Conservation (phyloP, 495 filamentous ascomycete species). For the Xylaria cubensis region DNA sequence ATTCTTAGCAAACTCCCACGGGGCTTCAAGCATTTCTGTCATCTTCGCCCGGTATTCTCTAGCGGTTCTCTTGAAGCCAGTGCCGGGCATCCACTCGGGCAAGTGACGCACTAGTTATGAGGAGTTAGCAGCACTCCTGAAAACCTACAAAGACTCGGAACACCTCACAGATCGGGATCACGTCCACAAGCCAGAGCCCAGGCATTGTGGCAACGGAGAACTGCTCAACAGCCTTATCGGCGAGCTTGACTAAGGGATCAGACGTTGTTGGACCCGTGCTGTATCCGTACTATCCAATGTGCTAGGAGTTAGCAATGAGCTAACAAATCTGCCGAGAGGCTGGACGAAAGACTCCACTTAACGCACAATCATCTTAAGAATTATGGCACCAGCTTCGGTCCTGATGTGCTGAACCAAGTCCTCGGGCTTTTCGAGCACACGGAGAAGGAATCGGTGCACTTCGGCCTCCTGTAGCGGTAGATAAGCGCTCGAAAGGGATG, state of each 20-base stretch:
- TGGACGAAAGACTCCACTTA: background rate
- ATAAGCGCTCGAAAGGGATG: slow-evolving; percentile 38
- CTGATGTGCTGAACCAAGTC: slow-evolving; percentile 46
- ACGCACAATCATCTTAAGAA: slow-evolving; percentile 45
- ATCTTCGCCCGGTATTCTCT: slow-evolving; percentile 33
- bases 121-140: background rate
- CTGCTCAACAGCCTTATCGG: slow-evolving; percentile 40
- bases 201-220: slow-evolving; percentile 42
- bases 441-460: slow-evolving; percentile 44
- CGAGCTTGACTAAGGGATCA: slow-evolving; percentile 54
- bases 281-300: slow-evolving; percentile 48
- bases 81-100: slow-evolving; percentile 54
- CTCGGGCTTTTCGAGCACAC: slow-evolving; percentile 42
- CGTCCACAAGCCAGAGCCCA: slow-evolving; percentile 53
- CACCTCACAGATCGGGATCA: slow-evolving; percentile 40
- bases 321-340: background rate
- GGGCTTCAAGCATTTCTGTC: slow-evolving; percentile 35
- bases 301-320: background rate
- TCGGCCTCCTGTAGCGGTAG: slow-evolving; percentile 47
- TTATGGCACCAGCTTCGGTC: slow-evolving; percentile 49
- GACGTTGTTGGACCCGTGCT: slow-evolving; percentile 43
- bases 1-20: slow-evolving; percentile 49
- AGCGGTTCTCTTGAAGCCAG: slow-evolving; percentile 46
- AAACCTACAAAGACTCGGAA: background rate
- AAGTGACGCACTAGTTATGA: slow-evolving; percentile 42